phyloP scores from a whole-genome alignment of 2,329 filamentous ascomycete species.

The Sporothrix brunneoviolacea region DNA sequence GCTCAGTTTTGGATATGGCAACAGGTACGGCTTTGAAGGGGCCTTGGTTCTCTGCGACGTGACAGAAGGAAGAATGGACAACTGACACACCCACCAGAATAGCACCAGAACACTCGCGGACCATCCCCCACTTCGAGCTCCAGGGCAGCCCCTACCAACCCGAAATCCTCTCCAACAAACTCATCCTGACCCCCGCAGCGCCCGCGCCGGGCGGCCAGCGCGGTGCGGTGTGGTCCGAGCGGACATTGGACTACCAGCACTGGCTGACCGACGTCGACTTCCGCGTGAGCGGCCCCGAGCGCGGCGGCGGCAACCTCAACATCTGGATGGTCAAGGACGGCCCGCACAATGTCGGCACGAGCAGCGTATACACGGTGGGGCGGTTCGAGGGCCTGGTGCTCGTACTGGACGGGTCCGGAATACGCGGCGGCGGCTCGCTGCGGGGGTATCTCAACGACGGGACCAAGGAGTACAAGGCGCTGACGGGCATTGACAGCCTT shows the following conservation, averaged over 20 bases:
- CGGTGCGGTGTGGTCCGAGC: conserved; percentile 73
- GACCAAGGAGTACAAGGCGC: conserved; percentile 66
- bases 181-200: conserved; percentile 83
- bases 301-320: conserved; percentile 82
- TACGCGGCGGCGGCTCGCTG: conserved; percentile 64
- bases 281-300: conserved; percentile 76
- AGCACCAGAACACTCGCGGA: conserved; percentile 50
- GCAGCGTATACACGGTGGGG: conserved; percentile 76
- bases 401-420: conserved; percentile 77
- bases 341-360: conserved; percentile 55
- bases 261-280: conserved; percentile 87
- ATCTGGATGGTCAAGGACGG: conserved; percentile 81
- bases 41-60: too few species aligned
- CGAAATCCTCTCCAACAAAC: conserved; percentile 74
- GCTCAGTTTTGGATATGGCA: conserved; percentile 70
- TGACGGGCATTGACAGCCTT: conserved; percentile 75
- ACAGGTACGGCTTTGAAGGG: conserved; percentile 40
- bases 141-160: conserved; percentile 48
- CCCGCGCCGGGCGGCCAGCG: conserved; percentile 79
- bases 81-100: conserved; percentile 42
- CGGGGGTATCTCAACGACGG: conserved; percentile 94
- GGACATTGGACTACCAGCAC: conserved; percentile 52
- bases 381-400: conserved; percentile 87
- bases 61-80: not conserved
- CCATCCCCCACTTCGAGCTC: conserved; percentile 49